Evolutionary conservation across 1,139 yeast species (phyloP), one percentile per base, ranked within the genome.

Genomic region (Diutina catenulata): DNA sequence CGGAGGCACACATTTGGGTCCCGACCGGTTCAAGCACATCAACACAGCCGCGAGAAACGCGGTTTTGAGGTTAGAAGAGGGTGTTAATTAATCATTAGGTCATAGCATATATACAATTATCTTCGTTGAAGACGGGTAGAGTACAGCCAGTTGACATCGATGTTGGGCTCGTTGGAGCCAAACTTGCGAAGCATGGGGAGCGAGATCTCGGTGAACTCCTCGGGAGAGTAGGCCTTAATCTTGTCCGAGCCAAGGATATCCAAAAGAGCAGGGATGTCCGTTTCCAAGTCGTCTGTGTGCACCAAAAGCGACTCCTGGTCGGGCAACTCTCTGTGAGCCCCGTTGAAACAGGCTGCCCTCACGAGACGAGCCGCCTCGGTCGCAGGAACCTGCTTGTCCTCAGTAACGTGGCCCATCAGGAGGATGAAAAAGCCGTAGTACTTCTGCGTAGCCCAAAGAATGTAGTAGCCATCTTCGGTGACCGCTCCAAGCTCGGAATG

Each of bases 1-100:
- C 54, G 96, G 95, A 16, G 99, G 99, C 5, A 69, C 72, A 0
- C 94, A 81, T 45, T 59, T 91, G 22, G 98, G 98, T 0, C 93
- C 97, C 0, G 96, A 86, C 53, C 62, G 96, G 44, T 91, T 91
- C 63, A 87, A 83, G 51, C 98, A 91, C 55, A 93, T 91, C 43
- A 91, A 88, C 50, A 69, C 88, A 3, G 76, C 86, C 1, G 93
- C 97, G 0, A 64, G 97, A 49, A 93, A 87, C 40, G 95, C 87
- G 0, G 67, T 91, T 1, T 59, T 80, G 1, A 68, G 62, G 40
- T 20, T 27, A 21, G 9, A 7, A 21, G 23, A 7, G 9, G 23
- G 23, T 7, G 23, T 21, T 6, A 9, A 9, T 21, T 6, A 21
- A 7, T 21, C 9, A 21, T 9, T 21, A n/a, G n/a, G n/a, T n/a